Percentiles rank a stretch among this genome's conserved stretches.
Conservation (phyloP, 176 grass and related monocot species). For the Ensete glaucum region DNA sequence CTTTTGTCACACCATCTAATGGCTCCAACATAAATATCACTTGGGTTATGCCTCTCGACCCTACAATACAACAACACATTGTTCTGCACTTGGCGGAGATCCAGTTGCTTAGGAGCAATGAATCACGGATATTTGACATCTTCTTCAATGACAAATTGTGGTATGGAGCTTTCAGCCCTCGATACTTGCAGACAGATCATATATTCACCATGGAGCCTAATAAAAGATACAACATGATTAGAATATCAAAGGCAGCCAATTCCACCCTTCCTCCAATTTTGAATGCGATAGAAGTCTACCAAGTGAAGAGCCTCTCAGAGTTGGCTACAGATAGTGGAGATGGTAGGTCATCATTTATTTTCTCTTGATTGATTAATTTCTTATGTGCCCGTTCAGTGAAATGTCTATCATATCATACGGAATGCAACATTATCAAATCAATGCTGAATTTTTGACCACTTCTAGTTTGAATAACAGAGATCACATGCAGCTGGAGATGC, state of each 20-base stretch:
- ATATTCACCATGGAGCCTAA: background rate
- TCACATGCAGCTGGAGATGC: too few species aligned
- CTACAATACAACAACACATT: background rate
- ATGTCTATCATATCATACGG: background rate
- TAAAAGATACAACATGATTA: background rate
- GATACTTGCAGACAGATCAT: conserved; percentile 2
- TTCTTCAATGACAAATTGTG: conserved; percentile 2
- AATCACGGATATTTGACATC: conserved; percentile 3
- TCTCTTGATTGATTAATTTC: background rate
- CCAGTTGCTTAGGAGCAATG: background rate
- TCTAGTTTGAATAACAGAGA: background rate
- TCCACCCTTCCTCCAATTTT: conserved; percentile 25
- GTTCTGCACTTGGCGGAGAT: conserved; percentile 2
- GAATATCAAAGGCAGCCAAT: conserved; percentile 9
- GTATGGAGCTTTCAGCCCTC: background rate
- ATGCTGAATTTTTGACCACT: background rate
- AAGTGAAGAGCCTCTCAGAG: background rate
- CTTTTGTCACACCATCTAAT: conserved; percentile 4
- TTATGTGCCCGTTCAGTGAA: background rate
- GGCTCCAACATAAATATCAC: background rate
- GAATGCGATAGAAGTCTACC: conserved; percentile 35
- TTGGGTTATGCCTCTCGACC: background rate
- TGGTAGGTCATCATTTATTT: conserved; percentile 16
- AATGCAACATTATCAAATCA: background rate
- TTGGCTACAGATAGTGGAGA: conserved; percentile 22